Conservation (phyloP, 1,284 basidiomycete species). For the Tilletia walkeri region DNA sequence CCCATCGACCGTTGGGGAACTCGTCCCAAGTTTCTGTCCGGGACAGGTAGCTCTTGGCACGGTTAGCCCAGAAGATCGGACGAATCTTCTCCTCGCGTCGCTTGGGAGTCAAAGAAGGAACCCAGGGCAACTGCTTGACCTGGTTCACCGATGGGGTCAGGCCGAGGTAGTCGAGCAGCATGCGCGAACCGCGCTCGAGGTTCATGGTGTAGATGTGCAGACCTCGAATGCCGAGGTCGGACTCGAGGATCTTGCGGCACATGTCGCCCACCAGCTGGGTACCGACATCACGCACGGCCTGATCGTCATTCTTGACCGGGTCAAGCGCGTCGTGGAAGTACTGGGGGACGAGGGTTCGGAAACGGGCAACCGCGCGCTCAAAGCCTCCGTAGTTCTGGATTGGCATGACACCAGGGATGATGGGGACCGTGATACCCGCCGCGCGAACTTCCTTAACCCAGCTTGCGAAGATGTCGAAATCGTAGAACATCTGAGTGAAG, state of each 20-base stretch:
- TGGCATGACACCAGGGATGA: conserved; percentile 93
- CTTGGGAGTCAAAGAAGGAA: conserved; percentile 51
- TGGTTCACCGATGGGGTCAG: conserved; percentile 49
- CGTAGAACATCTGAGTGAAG: conserved; percentile 95
- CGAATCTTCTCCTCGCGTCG: conserved; percentile 53
- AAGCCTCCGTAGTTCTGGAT: conserved; percentile 99
- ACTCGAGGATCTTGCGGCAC: conserved; percentile 49
- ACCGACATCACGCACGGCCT: conserved; percentile 45
- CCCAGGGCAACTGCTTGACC: conserved; percentile 53
- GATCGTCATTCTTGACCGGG: conserved; percentile 71
- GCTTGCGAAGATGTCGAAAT: conserved; percentile 75
- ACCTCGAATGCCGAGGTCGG: conserved; percentile 45
- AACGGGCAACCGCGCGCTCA: conserved; percentile 82
- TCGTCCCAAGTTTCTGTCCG: conserved; percentile 77
- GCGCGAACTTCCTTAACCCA: conserved; percentile 70
- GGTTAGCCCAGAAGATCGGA: conserved; percentile 56
- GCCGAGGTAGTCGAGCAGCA: conserved; percentile 54
- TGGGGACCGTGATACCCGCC: conserved; percentile 79
- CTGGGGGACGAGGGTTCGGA: conserved; percentile 79
- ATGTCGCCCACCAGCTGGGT: conserved; percentile 52
- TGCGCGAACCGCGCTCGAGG: conserved; percentile 52
- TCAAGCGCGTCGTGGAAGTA: conserved; percentile 76
- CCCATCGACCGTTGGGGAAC: conserved; percentile 97
- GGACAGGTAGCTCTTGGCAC: conserved; percentile 50
- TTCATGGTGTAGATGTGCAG: conserved; percentile 57